Percentiles rank a stretch among this genome's conserved stretches.
These are phyloP conservation scores for Geoglossum cookeanum DNA, from an alignment of 2,329 filamentous ascomycete genomes.

Conservation along the genomic window DNA sequence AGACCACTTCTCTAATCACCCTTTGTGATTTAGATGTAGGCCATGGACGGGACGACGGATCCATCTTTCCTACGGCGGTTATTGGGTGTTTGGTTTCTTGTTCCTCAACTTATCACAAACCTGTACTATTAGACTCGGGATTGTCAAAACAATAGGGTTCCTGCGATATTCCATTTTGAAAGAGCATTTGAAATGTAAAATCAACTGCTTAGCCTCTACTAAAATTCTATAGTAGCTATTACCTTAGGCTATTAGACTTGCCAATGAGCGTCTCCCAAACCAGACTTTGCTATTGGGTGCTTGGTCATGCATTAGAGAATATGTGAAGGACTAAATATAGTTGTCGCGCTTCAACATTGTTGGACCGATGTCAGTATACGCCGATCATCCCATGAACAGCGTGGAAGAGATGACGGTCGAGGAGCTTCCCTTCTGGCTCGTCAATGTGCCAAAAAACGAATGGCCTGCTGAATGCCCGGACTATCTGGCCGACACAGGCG, in stretches of 20 bases:
- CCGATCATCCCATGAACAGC: background rate
- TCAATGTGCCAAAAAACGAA: constrained; percentile 48
- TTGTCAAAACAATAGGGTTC: background rate
- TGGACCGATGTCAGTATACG: too few relatives aligned
- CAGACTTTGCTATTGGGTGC: too few relatives aligned
- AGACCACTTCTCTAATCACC: background rate
- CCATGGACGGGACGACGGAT: background rate
- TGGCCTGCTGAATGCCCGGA: constrained; percentile 50
- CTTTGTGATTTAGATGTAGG: background rate
- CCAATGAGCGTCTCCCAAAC: too few relatives aligned
- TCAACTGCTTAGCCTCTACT: too few relatives aligned
- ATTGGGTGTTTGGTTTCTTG: background rate
- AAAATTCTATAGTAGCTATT: too few relatives aligned
- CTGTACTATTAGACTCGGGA: background rate
- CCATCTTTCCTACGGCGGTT: background rate
- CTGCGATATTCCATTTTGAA: background rate
- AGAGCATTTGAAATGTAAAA: too few relatives aligned
- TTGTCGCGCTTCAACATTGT: too few relatives aligned
- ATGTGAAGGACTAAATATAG: too few relatives aligned
- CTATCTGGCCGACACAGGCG: constrained; percentile 41
- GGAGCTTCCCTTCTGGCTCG: constrained; percentile 55
- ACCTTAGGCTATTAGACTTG: too few relatives aligned
- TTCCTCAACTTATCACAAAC: background rate
- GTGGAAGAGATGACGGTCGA: constrained; percentile 6
- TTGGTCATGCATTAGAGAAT: too few relatives aligned